phyloP scores from a whole-genome alignment of 805 yeast species.

The Yarrowia yakushimensis region DNA sequence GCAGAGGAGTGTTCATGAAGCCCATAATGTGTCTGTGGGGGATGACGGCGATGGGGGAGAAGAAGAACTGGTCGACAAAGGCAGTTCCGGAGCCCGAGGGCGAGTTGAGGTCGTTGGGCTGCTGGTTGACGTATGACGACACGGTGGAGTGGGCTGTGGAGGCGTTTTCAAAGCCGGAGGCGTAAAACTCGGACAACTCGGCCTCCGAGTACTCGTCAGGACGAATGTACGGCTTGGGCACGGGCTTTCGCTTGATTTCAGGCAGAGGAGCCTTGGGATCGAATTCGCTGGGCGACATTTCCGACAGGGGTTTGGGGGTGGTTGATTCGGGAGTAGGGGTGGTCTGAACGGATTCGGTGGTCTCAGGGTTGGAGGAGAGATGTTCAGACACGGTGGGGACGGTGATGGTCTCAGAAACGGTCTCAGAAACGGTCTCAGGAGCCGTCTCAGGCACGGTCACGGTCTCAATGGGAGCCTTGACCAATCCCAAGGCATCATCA shows the following conservation, averaged over 20 bases:
- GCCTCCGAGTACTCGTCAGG: constrained; percentile 56
- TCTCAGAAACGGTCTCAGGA: not conserved
- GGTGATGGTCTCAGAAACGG: not conserved
- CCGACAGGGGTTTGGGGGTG: not conserved
- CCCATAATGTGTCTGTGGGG: constrained; percentile 79
- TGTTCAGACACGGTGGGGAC: not conserved
- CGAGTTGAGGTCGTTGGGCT: not conserved
- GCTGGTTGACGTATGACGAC: constrained; percentile 23
- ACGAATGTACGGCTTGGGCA: constrained; percentile 61
- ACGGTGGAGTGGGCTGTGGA: constrained; percentile 36
- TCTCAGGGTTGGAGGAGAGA: not conserved
- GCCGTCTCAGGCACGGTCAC: not conserved
- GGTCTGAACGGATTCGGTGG: not conserved
- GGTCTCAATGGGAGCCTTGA: not conserved
- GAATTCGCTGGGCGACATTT: not conserved
- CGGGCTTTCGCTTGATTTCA: constrained; percentile 42
- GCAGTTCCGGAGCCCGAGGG: constrained; percentile 12
- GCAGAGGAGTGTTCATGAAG: constrained; percentile 66
- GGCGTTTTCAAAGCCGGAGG: not conserved
- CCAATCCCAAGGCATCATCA: constrained; percentile 26
- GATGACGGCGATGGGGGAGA: constrained; percentile 67
- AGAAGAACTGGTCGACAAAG: constrained; percentile 13
- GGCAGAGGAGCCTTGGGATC: constrained; percentile 29
- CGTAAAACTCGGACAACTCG: constrained; percentile 57
- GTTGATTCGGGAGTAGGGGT: not conserved